Conservation (phyloP, 2,329 filamentous ascomycete species). For the Scedosporium aurantiacum region DNA sequence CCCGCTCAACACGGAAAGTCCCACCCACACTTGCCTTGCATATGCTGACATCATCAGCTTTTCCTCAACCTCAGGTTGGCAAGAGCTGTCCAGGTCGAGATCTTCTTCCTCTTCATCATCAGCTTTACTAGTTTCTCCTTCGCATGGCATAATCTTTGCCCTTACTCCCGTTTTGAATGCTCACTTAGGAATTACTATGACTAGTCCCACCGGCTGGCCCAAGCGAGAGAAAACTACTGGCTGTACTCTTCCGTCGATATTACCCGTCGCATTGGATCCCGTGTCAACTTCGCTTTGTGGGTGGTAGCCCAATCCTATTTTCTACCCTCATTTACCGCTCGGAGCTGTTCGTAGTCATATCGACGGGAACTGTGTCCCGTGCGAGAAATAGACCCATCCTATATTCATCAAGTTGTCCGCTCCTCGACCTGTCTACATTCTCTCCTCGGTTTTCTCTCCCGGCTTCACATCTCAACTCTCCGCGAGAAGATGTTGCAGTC, state of each 20-base stretch:
- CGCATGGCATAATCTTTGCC: not conserved
- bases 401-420: not conserved
- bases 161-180: not conserved
- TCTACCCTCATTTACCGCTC: not conserved
- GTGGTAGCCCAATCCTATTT: slow-evolving; percentile 4
- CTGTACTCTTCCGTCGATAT: not conserved
- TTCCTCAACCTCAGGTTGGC: too few relatives aligned
- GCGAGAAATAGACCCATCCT: not conserved
- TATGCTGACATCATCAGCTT: too few relatives aligned
- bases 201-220: not conserved
- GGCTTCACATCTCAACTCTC: not conserved
- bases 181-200: not conserved
- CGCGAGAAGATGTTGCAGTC: not conserved
- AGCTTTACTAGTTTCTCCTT: not conserved
- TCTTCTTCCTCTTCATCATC: too few relatives aligned
- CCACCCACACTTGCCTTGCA: too few relatives aligned
- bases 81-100: too few relatives aligned
- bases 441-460: not conserved
- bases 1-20: too few relatives aligned
- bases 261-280: not conserved
- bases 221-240: not conserved
- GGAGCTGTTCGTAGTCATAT: not conserved
- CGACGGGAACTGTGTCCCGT: not conserved
- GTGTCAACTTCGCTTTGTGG: slow-evolving; percentile 4
- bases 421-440: not conserved